Evolutionary conservation across 306 rosid genomes (phyloP), one percentile per base, ranked within the genome.

Genomic region (Vicia sativa): DNA sequence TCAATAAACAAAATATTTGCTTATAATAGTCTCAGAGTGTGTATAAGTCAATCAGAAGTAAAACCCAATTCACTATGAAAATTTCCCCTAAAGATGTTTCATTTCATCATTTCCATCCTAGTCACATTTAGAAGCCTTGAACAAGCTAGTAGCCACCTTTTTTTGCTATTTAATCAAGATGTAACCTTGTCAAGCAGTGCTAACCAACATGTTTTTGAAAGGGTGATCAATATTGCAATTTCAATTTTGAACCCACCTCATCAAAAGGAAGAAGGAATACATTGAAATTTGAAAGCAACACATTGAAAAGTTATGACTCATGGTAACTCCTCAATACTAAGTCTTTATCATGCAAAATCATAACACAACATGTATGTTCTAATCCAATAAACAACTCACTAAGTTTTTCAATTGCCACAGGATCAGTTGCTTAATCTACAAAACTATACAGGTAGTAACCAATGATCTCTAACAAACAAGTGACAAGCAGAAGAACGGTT

Each of bases 221-320:
- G 25, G 46, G 23, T 19, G 11, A 44, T 41, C 66, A 43, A 44
- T 26, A 25, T 3, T 44, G 26, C 25, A 15, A 28, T 14, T 46
- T 65, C 3, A 16, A 45, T 41, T 45, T 44, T 45, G 70, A 44
- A 62, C 39, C 29, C 19, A 60, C 35, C 61, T 42, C 49, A 12
- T 26, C 25, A 19, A 14, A 63, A 7, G 9, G 9, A 9, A n/a
- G 1, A 35, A 19, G 9, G 43, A 38, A 55, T 13, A 65, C 12
- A 26, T 7, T n/a, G 29, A 43, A 60, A 26, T 11, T 25, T 6
- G 7, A 43, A 67, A 13, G 23, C 56, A 56, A 37, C 38, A 14
- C 7, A 49, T 46, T 38, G 19, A 56, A 6, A 58, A 23, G 23
- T 7, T 3, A 49, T 26, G 39, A 38, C 1, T 23, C 9, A 9